A percentile compares a stretch with the other conserved stretches of the same genome.
These are phyloP conservation scores for Diutina mesorugosa DNA, from an alignment of 1,139 yeast genomes.

Conservation along the genomic window DNA sequence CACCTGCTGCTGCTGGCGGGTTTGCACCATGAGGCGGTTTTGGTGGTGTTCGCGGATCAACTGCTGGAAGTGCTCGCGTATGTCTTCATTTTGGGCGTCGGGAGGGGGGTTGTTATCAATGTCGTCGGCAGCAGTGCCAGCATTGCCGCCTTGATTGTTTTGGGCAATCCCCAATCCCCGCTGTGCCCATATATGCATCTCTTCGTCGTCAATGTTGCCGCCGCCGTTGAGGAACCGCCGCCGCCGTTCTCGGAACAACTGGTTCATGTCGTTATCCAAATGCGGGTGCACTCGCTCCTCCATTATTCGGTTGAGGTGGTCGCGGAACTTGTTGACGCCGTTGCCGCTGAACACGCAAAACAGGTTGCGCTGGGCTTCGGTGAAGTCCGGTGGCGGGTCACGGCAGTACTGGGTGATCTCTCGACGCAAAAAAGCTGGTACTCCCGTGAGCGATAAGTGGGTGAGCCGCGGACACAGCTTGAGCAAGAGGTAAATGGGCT, in stretches of 20 bases:
- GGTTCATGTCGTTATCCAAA: not conserved
- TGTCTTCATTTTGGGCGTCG: constrained; percentile 22
- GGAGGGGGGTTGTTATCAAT: constrained; percentile 19
- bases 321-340: constrained; percentile 67
- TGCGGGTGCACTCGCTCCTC: constrained; percentile 20
- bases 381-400: constrained; percentile 90
- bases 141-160: not conserved
- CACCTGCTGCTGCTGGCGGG: constrained; percentile 7
- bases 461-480: constrained; percentile 79
- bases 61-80: constrained; percentile 26
- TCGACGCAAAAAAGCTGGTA: constrained; percentile 70
- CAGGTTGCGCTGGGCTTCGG: constrained; percentile 70
- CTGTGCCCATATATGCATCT: constrained; percentile 2
- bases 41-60: constrained; percentile 19
- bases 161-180: constrained; percentile 1
- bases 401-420: constrained; percentile 85
- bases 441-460: constrained; percentile 83
- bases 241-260: constrained; percentile 1
- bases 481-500: constrained; percentile 58
- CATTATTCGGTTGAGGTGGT: constrained; percentile 38
- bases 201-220: constrained; percentile 1
- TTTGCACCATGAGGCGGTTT: constrained; percentile 11
- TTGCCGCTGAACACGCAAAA: constrained; percentile 92
- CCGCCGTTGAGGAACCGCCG: constrained; percentile 1
- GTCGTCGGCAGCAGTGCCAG: constrained; percentile 2